Conservation (phyloP, 108 stramenopile genomes). For the Conticribra weissflogii region DNA sequence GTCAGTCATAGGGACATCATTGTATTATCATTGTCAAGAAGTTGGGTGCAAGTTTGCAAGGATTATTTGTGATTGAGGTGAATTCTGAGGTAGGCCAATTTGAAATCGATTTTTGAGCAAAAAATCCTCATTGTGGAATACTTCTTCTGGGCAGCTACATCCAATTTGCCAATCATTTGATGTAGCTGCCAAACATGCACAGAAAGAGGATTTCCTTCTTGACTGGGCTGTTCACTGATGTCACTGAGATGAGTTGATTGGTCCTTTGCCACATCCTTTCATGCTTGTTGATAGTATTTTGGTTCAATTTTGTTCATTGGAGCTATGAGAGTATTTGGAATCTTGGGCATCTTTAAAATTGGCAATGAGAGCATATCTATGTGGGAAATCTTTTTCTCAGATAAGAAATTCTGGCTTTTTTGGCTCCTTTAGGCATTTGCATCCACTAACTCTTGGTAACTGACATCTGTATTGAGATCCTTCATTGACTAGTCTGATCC, state of each 20-base stretch:
- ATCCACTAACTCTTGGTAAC: slow-evolving; percentile 4
- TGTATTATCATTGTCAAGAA: neutral
- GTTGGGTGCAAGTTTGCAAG: slow-evolving; percentile 16
- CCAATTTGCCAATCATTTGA: slow-evolving; percentile 8
- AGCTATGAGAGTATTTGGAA: neutral
- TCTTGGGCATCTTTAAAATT: too few relatives aligned
- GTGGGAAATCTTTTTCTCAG: slow-evolving; percentile 2
- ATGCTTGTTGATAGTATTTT: slow-evolving; percentile 11
- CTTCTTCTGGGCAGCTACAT: neutral
- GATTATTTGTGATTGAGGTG: slow-evolving; percentile 12
- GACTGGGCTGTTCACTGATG: slow-evolving; percentile 16
- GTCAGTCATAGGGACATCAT: neutral
- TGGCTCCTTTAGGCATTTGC: slow-evolving; percentile 23
- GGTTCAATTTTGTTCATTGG: slow-evolving; percentile 1
- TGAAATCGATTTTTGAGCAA: neutral
- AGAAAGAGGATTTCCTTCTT: neutral
- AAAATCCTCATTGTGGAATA: neutral
- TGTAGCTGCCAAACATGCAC: slow-evolving; percentile 9
- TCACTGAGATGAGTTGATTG: slow-evolving; percentile 3
- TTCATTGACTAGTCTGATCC: slow-evolving; percentile 15
- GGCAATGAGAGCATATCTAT: too few relatives aligned
- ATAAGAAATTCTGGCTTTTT: slow-evolving; percentile 18
- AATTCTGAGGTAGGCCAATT: neutral
- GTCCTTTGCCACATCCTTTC: slow-evolving; percentile 7
- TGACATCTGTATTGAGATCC: neutral